Percentiles rank a stretch among this genome's conserved stretches.
Conservation (phyloP, 495 filamentous ascomycete species). For the Neurospora intermedia region DNA sequence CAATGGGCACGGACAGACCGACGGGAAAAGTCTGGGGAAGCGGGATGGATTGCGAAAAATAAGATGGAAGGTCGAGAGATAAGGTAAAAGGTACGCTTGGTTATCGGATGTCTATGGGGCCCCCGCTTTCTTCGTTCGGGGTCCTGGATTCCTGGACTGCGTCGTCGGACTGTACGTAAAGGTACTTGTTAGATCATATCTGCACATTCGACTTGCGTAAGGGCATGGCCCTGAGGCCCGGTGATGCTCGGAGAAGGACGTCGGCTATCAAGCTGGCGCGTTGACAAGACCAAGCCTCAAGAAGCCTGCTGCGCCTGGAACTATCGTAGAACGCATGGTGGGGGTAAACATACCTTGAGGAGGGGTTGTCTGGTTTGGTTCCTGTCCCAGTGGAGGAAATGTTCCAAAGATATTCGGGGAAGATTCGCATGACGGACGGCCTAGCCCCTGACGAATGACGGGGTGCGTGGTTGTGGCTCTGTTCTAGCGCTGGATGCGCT, state of each 20-base stretch:
- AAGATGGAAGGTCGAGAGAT: not conserved
- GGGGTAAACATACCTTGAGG: not conserved
- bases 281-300: not conserved
- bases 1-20: not conserved
- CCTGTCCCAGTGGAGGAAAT: not conserved
- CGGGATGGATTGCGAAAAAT: not conserved
- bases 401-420: not conserved
- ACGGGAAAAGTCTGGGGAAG: not conserved
- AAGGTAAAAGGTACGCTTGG: not conserved
- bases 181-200: not conserved
- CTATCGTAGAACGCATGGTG: not conserved
- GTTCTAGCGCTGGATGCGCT: not conserved
- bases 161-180: not conserved
- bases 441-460: not conserved
- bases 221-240: not conserved
- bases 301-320: not conserved
- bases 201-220: not conserved
- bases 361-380: not conserved
- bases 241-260: not conserved
- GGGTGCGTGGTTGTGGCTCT: not conserved
- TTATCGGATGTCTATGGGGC: not conserved
- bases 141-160: not conserved
- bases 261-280: not conserved
- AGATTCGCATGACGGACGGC: not conserved
- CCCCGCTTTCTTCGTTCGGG: not conserved